Percentiles rank a stretch among this genome's conserved stretches.
These are phyloP conservation scores for Xylaria bambusicola DNA, from an alignment of 495 filamentous ascomycete genomes.

Conservation along the genomic window DNA sequence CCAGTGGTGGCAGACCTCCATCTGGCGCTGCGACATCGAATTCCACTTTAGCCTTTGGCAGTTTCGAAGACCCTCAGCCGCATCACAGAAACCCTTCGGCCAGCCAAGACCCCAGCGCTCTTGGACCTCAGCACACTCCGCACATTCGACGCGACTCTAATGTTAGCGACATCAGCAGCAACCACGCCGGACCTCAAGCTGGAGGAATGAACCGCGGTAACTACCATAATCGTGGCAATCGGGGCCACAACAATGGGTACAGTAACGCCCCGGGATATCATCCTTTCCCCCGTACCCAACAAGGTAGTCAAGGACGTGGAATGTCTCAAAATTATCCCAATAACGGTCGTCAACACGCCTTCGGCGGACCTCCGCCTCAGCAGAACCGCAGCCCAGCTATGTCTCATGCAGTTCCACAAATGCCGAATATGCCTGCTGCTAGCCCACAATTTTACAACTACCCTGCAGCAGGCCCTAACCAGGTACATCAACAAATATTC, in stretches of 20 bases:
- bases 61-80: slow-evolving; percentile 70
- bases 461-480: slow-evolving; percentile 39
- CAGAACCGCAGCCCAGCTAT: slow-evolving; percentile 71
- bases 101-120: slow-evolving; percentile 58
- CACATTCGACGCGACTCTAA: slow-evolving; percentile 83
- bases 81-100: slow-evolving; percentile 54
- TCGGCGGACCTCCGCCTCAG: slow-evolving; percentile 29
- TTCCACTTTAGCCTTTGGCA: slow-evolving; percentile 73
- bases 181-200: slow-evolving; percentile 59
- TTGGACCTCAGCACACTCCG: slow-evolving; percentile 60
- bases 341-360: slow-evolving; percentile 26
- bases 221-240: slow-evolving; percentile 61
- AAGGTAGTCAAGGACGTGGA: slow-evolving; percentile 64
- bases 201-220: slow-evolving; percentile 40
- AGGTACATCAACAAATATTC: slow-evolving; percentile 66
- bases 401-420: slow-evolving; percentile 61
- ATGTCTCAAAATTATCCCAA: slow-evolving; percentile 65
- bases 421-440: slow-evolving; percentile 64
- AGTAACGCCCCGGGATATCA: slow-evolving; percentile 69
- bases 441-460: slow-evolving; percentile 61
- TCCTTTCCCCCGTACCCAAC: slow-evolving; percentile 61
- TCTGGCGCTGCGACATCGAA: slow-evolving; percentile 66
- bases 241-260: slow-evolving; percentile 67
- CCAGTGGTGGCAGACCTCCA: slow-evolving; percentile 81
- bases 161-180: slow-evolving; percentile 70